phyloP scores from a whole-genome alignment of 2,329 filamentous ascomycete genomes.

The Aspergillus thermomutatus region DNA sequence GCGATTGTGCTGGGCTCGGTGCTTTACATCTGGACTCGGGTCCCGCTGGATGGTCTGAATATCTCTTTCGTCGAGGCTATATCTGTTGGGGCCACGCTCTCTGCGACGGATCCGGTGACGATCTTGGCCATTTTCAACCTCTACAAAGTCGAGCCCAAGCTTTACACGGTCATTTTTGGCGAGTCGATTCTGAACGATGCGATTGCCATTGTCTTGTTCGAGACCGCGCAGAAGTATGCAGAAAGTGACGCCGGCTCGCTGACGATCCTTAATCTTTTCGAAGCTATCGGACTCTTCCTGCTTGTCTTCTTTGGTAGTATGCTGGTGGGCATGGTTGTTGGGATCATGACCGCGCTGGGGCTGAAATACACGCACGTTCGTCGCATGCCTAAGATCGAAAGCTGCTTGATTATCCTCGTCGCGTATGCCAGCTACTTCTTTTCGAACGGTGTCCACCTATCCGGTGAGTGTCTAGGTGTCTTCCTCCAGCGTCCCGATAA shows the following conservation, averaged over 20 bases:
- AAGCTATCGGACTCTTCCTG: conserved; percentile 91
- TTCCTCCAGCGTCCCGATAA: conserved; percentile 2
- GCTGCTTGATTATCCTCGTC: conserved; percentile 87
- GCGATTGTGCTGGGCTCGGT: conserved; percentile 90
- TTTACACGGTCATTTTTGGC: conserved; percentile 98
- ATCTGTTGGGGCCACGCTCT: conserved; percentile 91
- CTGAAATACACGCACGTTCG: conserved; percentile 94
- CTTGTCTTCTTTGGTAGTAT: conserved; percentile 93
- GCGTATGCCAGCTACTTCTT: conserved; percentile 98
- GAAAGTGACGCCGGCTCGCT: conserved; percentile 66
- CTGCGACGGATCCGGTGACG: conserved; percentile 94
- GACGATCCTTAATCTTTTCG: conserved; percentile 78
- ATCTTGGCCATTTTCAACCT: conserved; percentile 98
- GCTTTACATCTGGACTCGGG: conserved; percentile 81
- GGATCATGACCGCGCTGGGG: conserved; percentile 79
- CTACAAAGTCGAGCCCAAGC: conserved; percentile 97
- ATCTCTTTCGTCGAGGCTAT: conserved; percentile 95
- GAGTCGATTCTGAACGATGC: conserved; percentile 98
- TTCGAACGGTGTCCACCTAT: conserved; percentile 92
- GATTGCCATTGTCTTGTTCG: conserved; percentile 96
- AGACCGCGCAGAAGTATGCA: conserved; percentile 91
- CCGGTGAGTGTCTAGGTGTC: conserved; percentile 60
- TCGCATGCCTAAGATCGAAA: conserved; percentile 93
- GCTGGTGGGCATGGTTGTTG: conserved; percentile 81
- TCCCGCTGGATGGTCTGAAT: conserved; percentile 79